A percentile compares a stretch with the other conserved stretches of the same genome.
phyloP scores from a whole-genome alignment of 768 basidiomycete species.

The Stropharia rugosoannulata region DNA sequence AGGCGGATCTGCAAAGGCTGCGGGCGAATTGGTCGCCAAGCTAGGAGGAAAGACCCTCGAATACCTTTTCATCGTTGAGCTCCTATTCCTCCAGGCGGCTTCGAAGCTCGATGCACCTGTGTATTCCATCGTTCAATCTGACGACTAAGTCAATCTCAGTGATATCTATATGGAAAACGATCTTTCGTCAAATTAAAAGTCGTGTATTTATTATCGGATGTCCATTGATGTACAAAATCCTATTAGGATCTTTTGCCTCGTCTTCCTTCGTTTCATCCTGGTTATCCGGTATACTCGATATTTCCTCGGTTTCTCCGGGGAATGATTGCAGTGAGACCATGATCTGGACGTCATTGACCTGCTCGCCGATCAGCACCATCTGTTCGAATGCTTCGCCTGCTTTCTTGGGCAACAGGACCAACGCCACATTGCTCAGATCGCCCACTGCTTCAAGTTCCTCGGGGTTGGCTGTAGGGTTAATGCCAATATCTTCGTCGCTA shows the following conservation, averaged over 20 bases:
- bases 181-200: conserved; percentile 49
- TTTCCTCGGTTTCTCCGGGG: conserved; percentile 24
- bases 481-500: conserved; percentile 53
- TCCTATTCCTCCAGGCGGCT: conserved; percentile 71
- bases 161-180: conserved; percentile 7
- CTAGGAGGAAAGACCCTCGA: conserved; percentile 84
- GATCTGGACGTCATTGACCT: conserved; percentile 27
- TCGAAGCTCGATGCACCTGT: conserved; percentile 82
- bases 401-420: conserved; percentile 57
- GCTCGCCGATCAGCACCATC: conserved; percentile 54
- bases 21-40: conserved; percentile 83
- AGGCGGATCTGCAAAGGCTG: conserved; percentile 94
- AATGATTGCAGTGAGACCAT: conserved; percentile 16
- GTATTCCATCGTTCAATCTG: conserved; percentile 84
- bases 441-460: conserved; percentile 59
- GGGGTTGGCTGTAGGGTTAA: conserved; percentile 65
- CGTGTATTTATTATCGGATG: conserved; percentile 77
- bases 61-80: conserved; percentile 92
- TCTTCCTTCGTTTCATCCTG: conserved; percentile 24
- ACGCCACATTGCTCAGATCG: conserved; percentile 53
- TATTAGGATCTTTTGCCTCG: conserved; percentile 33
- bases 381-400: conserved; percentile 52
- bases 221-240: conserved; percentile 74
- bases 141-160: conserved; percentile 41
- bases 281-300: conserved; percentile 18